Conservation (phyloP, 164 flowering plant genomes). For the Nymphaea thermarum region DNA sequence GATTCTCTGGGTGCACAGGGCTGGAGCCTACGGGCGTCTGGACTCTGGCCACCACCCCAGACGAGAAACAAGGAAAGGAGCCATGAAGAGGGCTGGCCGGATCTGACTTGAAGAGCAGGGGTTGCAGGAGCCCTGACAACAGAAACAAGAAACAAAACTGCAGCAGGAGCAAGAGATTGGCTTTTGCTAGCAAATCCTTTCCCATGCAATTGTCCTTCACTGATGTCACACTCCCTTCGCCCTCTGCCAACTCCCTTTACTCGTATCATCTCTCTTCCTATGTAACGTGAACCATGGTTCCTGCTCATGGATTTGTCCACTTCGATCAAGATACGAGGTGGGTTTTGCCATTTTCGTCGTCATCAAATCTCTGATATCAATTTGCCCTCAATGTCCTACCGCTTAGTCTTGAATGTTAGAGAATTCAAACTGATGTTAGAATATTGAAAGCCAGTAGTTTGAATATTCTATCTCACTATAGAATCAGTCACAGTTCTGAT, state of each 20-base stretch:
- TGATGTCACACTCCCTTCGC: background rate
- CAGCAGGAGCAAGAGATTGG: background rate
- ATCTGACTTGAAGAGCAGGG: background rate
- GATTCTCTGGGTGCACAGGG: too few species aligned
- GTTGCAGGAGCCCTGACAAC: too few species aligned
- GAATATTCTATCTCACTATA: too few species aligned
- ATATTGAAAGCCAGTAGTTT: too few species aligned
- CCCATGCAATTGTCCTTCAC: background rate
- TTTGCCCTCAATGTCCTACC: too few species aligned
- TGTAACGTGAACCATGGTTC: background rate
- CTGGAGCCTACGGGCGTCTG: background rate
- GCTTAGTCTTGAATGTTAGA: too few species aligned
- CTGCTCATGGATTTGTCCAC: background rate
- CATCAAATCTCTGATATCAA: too few species aligned
- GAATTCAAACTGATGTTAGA: too few species aligned
- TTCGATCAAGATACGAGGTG: background rate
- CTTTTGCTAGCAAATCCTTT: background rate
- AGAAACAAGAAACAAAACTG: background rate
- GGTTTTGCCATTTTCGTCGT: background rate
- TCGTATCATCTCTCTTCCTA: background rate
- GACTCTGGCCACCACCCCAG: background rate
- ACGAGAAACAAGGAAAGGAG: background rate
- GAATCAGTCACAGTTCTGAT: too few species aligned
- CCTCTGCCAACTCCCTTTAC: background rate
- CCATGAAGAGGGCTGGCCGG: background rate